phyloP scores from a whole-genome alignment of 2,329 filamentous ascomycete species.

The Sporothrix brasiliensis region DNA sequence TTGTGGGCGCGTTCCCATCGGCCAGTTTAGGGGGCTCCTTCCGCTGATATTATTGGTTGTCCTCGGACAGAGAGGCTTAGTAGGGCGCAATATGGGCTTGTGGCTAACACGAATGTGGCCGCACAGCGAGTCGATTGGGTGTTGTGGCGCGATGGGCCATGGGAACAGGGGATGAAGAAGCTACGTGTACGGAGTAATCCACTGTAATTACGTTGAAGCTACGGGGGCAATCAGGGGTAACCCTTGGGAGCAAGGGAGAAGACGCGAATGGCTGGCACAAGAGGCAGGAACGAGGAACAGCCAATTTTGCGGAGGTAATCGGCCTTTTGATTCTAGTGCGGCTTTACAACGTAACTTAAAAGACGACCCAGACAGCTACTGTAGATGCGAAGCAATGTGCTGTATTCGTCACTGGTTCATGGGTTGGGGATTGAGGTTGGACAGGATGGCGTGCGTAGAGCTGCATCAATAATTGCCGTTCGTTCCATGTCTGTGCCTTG shows the following conservation, averaged over 20 bases:
- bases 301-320: not conserved
- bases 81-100: constrained; percentile 12
- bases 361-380: not conserved
- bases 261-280: constrained; percentile 14
- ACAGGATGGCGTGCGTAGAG: constrained; percentile 6
- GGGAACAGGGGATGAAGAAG: constrained; percentile 20
- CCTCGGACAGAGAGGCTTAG: not conserved
- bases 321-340: not conserved
- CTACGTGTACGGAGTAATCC: constrained; percentile 19
- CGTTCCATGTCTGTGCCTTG: not conserved
- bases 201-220: not conserved
- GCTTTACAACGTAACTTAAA: not conserved
- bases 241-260: constrained; percentile 16
- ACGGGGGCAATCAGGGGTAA: constrained; percentile 5
- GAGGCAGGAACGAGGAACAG: not conserved
- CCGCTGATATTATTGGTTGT: constrained; percentile 6
- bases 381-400: not conserved
- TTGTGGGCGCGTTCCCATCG: constrained; percentile 3
- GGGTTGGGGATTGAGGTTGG: not conserved
- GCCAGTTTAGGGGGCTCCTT: not conserved
- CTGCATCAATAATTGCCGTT: not conserved
- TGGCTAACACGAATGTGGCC: constrained; percentile 12
- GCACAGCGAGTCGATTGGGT: constrained; percentile 2
- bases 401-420: not conserved
- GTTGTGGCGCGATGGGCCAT: constrained; percentile 18